Evolutionary conservation across 2,329 filamentous ascomycete species (phyloP), one percentile per base, ranked within the genome.

Genomic region (Colletotrichum aenigma): DNA sequence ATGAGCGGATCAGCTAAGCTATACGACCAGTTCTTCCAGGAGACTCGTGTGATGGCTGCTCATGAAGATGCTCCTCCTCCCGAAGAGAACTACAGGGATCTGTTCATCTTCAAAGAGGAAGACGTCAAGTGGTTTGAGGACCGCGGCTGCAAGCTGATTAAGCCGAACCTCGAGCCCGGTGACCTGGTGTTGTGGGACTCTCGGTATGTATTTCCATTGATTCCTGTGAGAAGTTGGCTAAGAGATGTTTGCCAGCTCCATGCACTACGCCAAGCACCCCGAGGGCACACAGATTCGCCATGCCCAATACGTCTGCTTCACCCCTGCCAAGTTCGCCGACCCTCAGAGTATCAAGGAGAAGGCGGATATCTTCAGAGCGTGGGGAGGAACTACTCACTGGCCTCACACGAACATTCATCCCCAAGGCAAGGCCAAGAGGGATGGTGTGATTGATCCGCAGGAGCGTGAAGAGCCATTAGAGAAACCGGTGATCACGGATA

Each of bases 11-110:
- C 83, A 8, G 77, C 82, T 13, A 85, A 84, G 55, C 80, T 88
- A 1, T 85, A 83, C 62, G 83, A 88, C 48, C 81, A 87, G 74
- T 89, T 87, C 82, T 88, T 88, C 78, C 79, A 82, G 4, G 65
- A 73, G 38, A 73, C 70, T 16, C 24, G 70, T 13, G 70, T 61
- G 28, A 73, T 73, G 65, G 70, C 52, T 24, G 79, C 79, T 75
- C 79, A 82, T 43, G 81, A 82, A 71, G 81, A 80, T 71, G 70
- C 70, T 38, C 70, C 70, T 4, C 70, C 70, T 4, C 70, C 70
- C 2, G 65, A 69, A 30, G 70, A 55, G 30, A 73, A 73, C 28
- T 73, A 73, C 5, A 65, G 70, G 3, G 87, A 89, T 64, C 81
- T 86, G 5, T 87, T 85, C 77, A 80, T 84, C 26, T 89, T 88